phyloP scores from a whole-genome alignment of 257 asterid genomes.

The Plantago ovata region DNA sequence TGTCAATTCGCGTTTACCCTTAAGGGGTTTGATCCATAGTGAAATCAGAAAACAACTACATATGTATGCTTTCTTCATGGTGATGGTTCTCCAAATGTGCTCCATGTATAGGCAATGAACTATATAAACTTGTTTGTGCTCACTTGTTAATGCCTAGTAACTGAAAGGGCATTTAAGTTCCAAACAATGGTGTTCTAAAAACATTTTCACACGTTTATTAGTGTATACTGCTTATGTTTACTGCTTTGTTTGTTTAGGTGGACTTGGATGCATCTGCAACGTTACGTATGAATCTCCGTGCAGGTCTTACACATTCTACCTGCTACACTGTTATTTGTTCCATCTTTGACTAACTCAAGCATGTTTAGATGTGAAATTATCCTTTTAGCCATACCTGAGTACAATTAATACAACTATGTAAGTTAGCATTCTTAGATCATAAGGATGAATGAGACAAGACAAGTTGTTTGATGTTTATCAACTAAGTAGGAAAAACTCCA shows the following conservation, averaged over 20 bases:
- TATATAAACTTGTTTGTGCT: constrained; percentile 18
- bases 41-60: constrained; percentile 1
- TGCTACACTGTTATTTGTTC: constrained; percentile 11
- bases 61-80: background rate
- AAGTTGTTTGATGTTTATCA: background rate
- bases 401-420: constrained; percentile 1
- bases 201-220: constrained; percentile 10
- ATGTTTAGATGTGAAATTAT: constrained; percentile 9
- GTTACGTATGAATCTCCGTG: constrained; percentile 74
- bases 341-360: constrained; percentile 15
- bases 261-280: constrained; percentile 92
- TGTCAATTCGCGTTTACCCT: background rate
- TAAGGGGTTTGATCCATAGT: background rate
- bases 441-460: background rate
- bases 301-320: constrained; percentile 48
- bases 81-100: constrained; percentile 8
- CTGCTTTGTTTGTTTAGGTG: constrained; percentile 45
- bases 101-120: constrained; percentile 7
- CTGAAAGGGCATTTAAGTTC: background rate
- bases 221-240: constrained; percentile 11
- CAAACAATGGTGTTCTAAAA: constrained; percentile 9
- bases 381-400: constrained; percentile 8
- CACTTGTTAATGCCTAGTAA: constrained; percentile 1
- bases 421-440: background rate
- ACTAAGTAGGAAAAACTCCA: no score